Percentiles rank a stretch among this genome's conserved stretches.
These are phyloP conservation scores for Mycena citricolor DNA, from an alignment of 1,284 basidiomycete species.

Conservation along the genomic window DNA sequence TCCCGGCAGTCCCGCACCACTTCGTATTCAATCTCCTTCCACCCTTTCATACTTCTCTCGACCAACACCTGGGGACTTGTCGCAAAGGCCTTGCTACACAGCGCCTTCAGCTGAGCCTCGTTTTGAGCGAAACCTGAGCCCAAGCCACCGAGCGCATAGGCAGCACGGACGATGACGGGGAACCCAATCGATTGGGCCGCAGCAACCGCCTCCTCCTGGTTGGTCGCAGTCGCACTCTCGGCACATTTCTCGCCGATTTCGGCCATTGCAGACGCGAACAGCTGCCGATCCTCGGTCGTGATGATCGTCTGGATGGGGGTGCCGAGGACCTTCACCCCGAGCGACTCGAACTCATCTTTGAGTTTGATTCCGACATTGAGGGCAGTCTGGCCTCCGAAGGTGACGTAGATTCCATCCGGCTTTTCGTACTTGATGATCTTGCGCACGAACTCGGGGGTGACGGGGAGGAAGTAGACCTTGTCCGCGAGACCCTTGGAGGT, in stretches of 20 bases:
- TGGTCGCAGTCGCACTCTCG: conserved; percentile 82
- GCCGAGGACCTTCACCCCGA: conserved; percentile 92
- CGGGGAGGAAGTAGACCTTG: conserved; percentile 99
- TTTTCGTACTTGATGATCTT: conserved; percentile 99
- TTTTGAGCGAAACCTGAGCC: conserved; percentile 95
- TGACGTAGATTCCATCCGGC: conserved; percentile 98
- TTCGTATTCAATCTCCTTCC: conserved; percentile 99
- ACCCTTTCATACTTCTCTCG: conserved; percentile 99
- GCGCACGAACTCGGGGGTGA: conserved; percentile 96
- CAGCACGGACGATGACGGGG: conserved; percentile 96
- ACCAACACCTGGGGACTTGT: conserved; percentile 97
- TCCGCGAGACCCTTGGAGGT: conserved; percentile 97
- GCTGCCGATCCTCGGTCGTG: conserved; percentile 93
- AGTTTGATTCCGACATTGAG: conserved; percentile 96
- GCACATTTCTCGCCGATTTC: conserved; percentile 96
- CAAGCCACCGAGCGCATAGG: conserved; percentile 93
- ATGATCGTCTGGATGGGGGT: conserved; percentile 98
- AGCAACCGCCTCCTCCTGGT: conserved; percentile 78
- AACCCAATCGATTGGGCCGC: conserved; percentile 93
- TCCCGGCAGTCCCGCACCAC: conserved; percentile 98
- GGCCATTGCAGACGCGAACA: conserved; percentile 95
- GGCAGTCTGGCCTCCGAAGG: conserved; percentile 98
- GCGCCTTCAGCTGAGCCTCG: conserved; percentile 81
- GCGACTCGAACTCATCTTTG: conserved; percentile 88
- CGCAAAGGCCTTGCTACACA: conserved; percentile 94